phyloP scores from a whole-genome alignment of 2,329 filamentous ascomycete species.

The Exophiala viscosa region DNA sequence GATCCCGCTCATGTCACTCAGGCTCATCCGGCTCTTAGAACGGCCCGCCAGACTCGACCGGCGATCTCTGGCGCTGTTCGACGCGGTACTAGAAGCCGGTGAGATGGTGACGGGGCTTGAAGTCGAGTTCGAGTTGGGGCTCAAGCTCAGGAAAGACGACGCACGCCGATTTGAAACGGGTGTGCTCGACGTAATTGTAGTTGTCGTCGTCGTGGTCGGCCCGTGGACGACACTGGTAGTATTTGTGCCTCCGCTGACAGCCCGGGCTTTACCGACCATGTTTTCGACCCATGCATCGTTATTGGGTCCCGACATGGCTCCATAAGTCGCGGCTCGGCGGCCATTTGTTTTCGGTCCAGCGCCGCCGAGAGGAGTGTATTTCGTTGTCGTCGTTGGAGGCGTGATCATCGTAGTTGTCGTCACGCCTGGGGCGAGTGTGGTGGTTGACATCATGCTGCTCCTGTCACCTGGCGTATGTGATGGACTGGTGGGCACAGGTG shows the following conservation, averaged over 20 bases:
- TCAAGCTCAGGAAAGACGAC: conserved; percentile 8
- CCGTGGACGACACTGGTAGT: conserved; percentile 10
- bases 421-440: conserved; percentile 10
- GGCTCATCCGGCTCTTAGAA: conserved; percentile 22
- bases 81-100: conserved; percentile 12
- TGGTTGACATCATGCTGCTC: not conserved
- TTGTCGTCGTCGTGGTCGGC: conserved; percentile 22
- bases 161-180: conserved; percentile 7
- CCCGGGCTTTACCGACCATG: conserved; percentile 43
- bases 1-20: conserved; percentile 28
- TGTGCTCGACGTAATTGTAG: conserved; percentile 21
- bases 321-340: conserved; percentile 38
- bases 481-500: not conserved
- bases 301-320: conserved; percentile 37
- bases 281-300: conserved; percentile 48
- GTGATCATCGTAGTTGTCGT: conserved; percentile 19
- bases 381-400: conserved; percentile 19
- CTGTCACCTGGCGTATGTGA: not conserved
- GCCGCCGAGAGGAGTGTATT: conserved; percentile 42
- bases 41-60: conserved; percentile 6
- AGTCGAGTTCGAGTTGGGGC: conserved; percentile 10
- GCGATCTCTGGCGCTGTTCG: conserved; percentile 8
- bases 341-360: conserved; percentile 43
- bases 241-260: conserved; percentile 19
- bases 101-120: conserved; percentile 14